Base-by-base conservation (phyloP, 73 alveolate genomes). In the Symbiodinium natans region DNA sequence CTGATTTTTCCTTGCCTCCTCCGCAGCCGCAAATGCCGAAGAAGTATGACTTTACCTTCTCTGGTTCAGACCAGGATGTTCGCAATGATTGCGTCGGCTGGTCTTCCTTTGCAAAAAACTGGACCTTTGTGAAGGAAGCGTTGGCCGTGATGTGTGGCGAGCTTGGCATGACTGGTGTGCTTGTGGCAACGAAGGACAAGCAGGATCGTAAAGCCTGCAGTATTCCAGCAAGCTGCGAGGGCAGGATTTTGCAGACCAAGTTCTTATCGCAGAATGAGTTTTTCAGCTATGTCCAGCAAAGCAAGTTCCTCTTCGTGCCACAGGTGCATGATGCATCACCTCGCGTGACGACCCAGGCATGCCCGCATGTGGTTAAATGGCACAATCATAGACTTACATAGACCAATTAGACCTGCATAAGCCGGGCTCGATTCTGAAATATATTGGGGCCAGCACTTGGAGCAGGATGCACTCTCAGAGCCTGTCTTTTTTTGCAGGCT, bases 141-240 rank as follows among this genome's bases (percentile, higher is more conserved):
- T 54, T 86, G 94, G 63, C 52, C 63, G 94, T 34, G 83, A 86
- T 86, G 94, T 86, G 94, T 27, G 63, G 83, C 9, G 59, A 86
- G 43, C 42, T 74, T 74, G 94, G 59, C 54, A 56, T 86, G 40
- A 86, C 83, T 42, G 94, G 94, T 11, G 94, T 86, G 23, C 83
- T 86, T 21, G 94, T 86, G 2, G 94, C 94, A 21, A 86, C 94
- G n/a, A 86, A 86, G 83, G 94, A 86, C 83, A 86, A 86, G 94
- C 94, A 52, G 42, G 83, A 42, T 43, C 63, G 83, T 25, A 52
- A 38, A 46, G 94, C 94, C 1, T 86, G 94, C 59, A 86, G 83
- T 83, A 86, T 86, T n/a, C 94, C 94, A 29, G 63, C 83, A 21
- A 86, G 74, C 33, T 86, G 94, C 40, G 39, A 52, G 41, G 94